Percentiles rank a stretch among this genome's conserved stretches.
phyloP scores from a whole-genome alignment of 1,284 basidiomycete species.

The Chiua sp. region DNA sequence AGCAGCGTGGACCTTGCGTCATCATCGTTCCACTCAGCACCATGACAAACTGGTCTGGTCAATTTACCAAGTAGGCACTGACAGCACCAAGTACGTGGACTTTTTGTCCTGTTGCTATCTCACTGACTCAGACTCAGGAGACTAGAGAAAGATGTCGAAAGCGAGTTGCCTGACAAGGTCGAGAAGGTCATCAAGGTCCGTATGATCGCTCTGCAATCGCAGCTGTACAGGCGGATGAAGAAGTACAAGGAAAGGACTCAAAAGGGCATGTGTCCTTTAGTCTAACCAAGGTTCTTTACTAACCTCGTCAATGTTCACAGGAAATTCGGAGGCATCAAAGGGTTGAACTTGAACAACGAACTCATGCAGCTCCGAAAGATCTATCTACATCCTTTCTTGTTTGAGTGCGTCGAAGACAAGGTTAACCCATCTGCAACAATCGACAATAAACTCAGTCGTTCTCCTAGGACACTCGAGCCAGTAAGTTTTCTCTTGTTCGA shows the following conservation, averaged over 20 bases:
- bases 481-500: no score
- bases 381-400: constrained; percentile 93
- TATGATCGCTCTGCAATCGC: constrained; percentile 95
- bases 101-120: no score
- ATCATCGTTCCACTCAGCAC: constrained; percentile 99
- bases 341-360: constrained; percentile 96
- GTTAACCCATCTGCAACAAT: constrained; percentile 84
- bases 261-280: no score
- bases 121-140: no score
- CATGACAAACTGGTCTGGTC: constrained; percentile 97
- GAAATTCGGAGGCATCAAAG: constrained; percentile 75
- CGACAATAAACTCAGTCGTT: constrained; percentile 88
- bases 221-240: constrained; percentile 98
- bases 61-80: constrained; percentile 98
- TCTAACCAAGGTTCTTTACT: no score
- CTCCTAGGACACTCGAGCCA: no score
- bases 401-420: constrained; percentile 94
- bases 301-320: no score
- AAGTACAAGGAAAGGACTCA: no score
- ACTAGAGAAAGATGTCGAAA: constrained; percentile 99
- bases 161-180: constrained; percentile 97
- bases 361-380: constrained; percentile 99
- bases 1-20: constrained; percentile 69
- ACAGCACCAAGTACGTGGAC: no score
- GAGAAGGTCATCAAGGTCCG: constrained; percentile 99